Evolutionary conservation across 306 rosid species (phyloP).

Genomic region (Cotoneaster glaucophyllus): DNA sequence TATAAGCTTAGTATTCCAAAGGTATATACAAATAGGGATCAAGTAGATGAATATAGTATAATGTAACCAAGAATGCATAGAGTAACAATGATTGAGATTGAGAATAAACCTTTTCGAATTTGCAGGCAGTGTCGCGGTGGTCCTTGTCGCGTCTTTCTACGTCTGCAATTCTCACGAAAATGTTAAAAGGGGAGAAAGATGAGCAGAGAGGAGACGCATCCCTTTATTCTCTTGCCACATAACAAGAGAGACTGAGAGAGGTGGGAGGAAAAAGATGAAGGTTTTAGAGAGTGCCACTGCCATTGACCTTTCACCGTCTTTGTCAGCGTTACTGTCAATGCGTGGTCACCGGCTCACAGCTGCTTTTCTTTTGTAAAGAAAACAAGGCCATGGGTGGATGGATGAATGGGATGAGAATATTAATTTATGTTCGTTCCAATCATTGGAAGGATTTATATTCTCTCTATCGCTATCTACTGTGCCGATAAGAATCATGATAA

Average conservation of each 20-base stretch:
- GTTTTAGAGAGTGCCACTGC: not conserved
- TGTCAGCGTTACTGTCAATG: conserved; percentile 22
- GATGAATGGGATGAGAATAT: conserved; percentile 31
- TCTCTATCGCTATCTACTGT: conserved; percentile 19
- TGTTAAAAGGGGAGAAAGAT: not conserved
- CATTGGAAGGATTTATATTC: conserved; percentile 36
- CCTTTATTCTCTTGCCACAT: conserved; percentile 24
- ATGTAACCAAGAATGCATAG: conserved; percentile 1
- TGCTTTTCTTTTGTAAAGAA: conserved; percentile 26
- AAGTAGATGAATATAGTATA: not conserved
- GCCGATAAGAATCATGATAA: conserved; percentile 51
- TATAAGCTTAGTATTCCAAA: not conserved
- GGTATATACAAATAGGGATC: not conserved
- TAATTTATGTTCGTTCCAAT: conserved; percentile 13
- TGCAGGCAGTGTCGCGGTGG: conserved; percentile 1
- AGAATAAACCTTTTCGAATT: conserved; percentile 22
- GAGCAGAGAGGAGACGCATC: conserved; percentile 13
- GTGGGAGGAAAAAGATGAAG: not conserved
- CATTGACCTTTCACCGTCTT: conserved; percentile 12
- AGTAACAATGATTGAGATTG: not conserved
- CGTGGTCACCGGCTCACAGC: conserved; percentile 25
- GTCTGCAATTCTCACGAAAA: conserved; percentile 5
- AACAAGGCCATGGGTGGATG: conserved; percentile 24
- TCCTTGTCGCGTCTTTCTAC: conserved; percentile 13
- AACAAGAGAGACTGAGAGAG: not conserved